phyloP scores from a whole-genome alignment of 2,329 filamentous ascomycete species.

The Claviceps arundinis region DNA sequence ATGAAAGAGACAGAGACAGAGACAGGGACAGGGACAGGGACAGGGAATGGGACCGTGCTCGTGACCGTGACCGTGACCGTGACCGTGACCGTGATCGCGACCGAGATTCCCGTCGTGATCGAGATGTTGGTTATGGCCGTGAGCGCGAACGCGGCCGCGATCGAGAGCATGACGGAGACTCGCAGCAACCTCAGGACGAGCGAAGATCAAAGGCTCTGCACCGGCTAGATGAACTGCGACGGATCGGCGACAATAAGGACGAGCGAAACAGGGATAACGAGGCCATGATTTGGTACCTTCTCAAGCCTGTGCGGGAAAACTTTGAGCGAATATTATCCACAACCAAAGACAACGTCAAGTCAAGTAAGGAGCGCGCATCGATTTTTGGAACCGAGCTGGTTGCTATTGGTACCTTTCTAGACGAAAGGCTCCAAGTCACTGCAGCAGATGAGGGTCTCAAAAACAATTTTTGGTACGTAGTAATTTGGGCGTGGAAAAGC shows the following conservation, averaged over 20 bases:
- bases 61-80: conserved; percentile 8
- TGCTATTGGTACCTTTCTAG: conserved; percentile 49
- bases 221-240: conserved; percentile 29
- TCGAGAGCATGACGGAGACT: conserved; percentile 13
- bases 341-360: conserved; percentile 48
- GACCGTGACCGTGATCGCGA: conserved; percentile 13
- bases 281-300: conserved; percentile 33
- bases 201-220: conserved; percentile 27
- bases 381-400: conserved; percentile 49
- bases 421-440: conserved; percentile 29
- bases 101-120: conserved; percentile 11
- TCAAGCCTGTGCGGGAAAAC: conserved; percentile 47
- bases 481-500: background rate
- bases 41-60: conserved; percentile 2
- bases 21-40: conserved; percentile 11
- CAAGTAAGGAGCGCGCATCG: conserved; percentile 46
- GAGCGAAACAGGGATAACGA: conserved; percentile 32
- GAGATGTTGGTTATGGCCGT: conserved; percentile 12
- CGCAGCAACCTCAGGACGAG: conserved; percentile 24
- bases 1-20: conserved; percentile 11
- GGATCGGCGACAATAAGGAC: conserved; percentile 36
- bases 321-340: conserved; percentile 46
- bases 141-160: conserved; percentile 13
- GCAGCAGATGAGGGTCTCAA: conserved; percentile 28
- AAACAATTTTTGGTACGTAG: conserved; percentile 36